A percentile compares a stretch with the other conserved stretches of the same genome.
These are phyloP conservation scores for Hylodesmum podocarpum DNA, from an alignment of 306 rosid genomes.

Conservation along the genomic window DNA sequence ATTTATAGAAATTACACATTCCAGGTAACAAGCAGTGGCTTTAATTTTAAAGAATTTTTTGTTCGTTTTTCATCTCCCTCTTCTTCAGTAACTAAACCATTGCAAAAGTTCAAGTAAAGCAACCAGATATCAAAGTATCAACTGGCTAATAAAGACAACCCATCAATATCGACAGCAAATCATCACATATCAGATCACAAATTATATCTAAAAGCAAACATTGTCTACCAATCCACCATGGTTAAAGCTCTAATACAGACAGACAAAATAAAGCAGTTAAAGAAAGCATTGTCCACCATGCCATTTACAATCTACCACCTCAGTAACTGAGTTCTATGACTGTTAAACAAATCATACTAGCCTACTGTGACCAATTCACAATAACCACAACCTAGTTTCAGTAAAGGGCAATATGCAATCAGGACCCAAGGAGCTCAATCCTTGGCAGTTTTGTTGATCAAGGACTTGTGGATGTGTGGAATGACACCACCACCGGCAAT, in stretches of 20 bases:
- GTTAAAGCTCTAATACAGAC: not conserved
- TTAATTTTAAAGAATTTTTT: too few species aligned
- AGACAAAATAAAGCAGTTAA: not conserved
- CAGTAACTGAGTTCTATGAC: slow-evolving; percentile 23
- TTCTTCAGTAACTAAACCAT: too few species aligned
- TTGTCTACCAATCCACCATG: slow-evolving; percentile 1
- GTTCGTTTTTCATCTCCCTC: too few species aligned
- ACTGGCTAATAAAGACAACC: not conserved
- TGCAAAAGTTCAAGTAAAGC: not conserved
- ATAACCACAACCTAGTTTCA: slow-evolving; percentile 29
- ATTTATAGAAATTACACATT: too few species aligned
- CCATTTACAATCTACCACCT: slow-evolving; percentile 28
- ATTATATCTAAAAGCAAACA: not conserved
- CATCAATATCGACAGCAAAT: not conserved
- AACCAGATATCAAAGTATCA: not conserved
- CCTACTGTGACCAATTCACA: slow-evolving; percentile 24
- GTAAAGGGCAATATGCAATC: slow-evolving; percentile 8
- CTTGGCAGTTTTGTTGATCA: slow-evolving; percentile 93
- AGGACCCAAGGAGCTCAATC: slow-evolving; percentile 40
- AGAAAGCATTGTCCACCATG: not conserved
- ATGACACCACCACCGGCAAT: slow-evolving; percentile 99
- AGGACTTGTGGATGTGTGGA: slow-evolving; percentile 96
- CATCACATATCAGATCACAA: not conserved
- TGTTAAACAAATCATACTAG: not conserved
- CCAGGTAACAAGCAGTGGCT: too few species aligned